Conservation (phyloP, 2,329 filamentous ascomycete species). For the Botrytis paeoniae region DNA sequence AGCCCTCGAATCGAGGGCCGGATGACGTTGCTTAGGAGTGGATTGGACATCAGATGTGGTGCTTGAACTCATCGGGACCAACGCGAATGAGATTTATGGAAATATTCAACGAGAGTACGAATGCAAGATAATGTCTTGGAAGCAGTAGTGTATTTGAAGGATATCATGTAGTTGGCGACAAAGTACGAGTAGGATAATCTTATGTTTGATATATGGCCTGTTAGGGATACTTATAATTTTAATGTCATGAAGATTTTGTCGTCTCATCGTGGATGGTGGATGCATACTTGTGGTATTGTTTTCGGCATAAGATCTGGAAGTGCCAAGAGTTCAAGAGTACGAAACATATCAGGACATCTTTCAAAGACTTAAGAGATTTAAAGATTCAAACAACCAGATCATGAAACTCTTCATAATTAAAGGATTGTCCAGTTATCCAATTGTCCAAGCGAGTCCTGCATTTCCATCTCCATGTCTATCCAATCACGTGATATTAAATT, state of each 20-base stretch:
- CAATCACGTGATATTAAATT: neutral
- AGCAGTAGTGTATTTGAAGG: neutral
- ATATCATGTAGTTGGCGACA: neutral
- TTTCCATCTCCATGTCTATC: neutral
- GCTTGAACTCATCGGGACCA: neutral
- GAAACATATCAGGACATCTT: neutral
- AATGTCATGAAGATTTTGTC: too few species aligned
- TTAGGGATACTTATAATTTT: neutral
- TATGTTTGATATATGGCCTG: neutral
- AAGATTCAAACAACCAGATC: neutral
- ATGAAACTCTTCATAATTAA: neutral
- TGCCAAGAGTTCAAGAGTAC: neutral
- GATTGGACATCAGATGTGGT: conserved; percentile 4
- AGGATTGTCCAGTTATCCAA: neutral
- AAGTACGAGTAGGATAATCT: neutral
- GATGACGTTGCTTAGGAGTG: conserved; percentile 17
- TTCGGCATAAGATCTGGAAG: neutral
- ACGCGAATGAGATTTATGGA: neutral
- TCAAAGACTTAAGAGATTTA: neutral
- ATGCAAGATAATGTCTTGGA: neutral
- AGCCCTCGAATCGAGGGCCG: neutral
- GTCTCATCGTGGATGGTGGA: neutral
- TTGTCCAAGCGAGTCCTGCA: neutral
- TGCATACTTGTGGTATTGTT: neutral
- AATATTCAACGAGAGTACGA: neutral